Evolutionary conservation across 768 basidiomycete species (phyloP), one percentile per base, ranked within the genome.

Genomic region (Lactarius sanguifluus): DNA sequence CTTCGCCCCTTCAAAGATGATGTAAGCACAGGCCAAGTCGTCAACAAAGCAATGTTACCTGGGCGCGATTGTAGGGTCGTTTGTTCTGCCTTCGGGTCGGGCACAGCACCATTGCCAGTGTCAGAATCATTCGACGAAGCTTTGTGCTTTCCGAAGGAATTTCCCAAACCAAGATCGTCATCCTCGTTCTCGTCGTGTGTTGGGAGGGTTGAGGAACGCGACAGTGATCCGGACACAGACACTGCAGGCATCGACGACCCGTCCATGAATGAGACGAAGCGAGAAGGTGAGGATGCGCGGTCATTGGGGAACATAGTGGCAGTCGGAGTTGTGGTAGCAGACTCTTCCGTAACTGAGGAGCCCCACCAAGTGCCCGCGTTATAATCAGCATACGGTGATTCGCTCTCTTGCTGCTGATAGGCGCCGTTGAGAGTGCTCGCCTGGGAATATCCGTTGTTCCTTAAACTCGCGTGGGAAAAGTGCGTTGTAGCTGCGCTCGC

Each of bases 121-220:
- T 67, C 68, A 43, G 71, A 70, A 43, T 75, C 75, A 47, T 78
- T 71, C 40, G 76, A 72, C 58, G 70, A 70, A 50, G 75, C 65
- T 68, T 73, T 80, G 57, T 73, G 72, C 73, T 77, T 83, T 23
- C 69, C 75, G 57, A 82, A 81, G 16, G 77, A 80, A 73, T 98
- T 99, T 2, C 95, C 94, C 68, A 98, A 82, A 1, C 97, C 97
- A 59, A 99, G 83, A 73, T 97, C 94, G 54, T 96, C 94, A 0
- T 88, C 88, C 15, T 90, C 89, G 1, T 90, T 90, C 9, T 86
- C 86, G 9, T 80, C 75, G 60, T 71, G 63, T 30, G 70, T 56
- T 32, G 67, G 66, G 64, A 69, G 64, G 10, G 63, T 62, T 57
- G 55, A 69, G 32, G 70, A 62, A 34, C 67, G 65, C 32, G 61